Base-by-base conservation (phyloP, 2,329 filamentous ascomycete species). In the Phialophora verrucosa region DNA sequence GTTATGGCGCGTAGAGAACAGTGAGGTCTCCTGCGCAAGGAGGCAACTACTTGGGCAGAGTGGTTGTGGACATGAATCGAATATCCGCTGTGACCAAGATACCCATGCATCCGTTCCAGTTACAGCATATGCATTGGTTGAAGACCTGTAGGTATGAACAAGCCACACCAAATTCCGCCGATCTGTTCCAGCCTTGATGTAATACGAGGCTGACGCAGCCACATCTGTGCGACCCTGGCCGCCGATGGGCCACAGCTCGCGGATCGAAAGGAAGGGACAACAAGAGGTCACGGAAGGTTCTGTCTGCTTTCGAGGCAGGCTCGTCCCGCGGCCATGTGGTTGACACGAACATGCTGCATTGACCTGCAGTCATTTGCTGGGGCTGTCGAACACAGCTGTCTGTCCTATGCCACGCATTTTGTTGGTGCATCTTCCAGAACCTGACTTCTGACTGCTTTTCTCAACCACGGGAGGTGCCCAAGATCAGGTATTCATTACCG, bases 1-100 rank as follows among this genome's bases (percentile, higher is more conserved):
- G 75, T 77, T 27, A 61, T 63, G 31, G 57, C 66, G 25, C 62
- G 65, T 50, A 32, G 55, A 23, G 51, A 66, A 57, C 55, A 58
- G 49, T 54, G 53, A 59, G 23, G 31, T 17, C 47, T 44, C 25
- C 35, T 8, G 23, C 25, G 23, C 27, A 31, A 20, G 42, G 6
- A 59, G 25, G 10, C 23, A 14, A 50, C 25, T 12, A 31, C 14
- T 35, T 20, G 25, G 20, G 27, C 17, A 50, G 47, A 23, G 14
- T 8, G 42, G 10, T 29, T 50, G 29, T 31, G 42, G 17, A 12
- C 42, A 12, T 35, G 14, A 49, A 17, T 23, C 5, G 49, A 51
- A 23, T 23, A 23, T 23, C 20, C 11, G 6, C 8, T 25, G 49
- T 51, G 49, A 51, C 49, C 49, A 51, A 51, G 49, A 35, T 59